phyloP scores from a whole-genome alignment of 805 yeast genomes.

The Suhomyces sp. region DNA sequence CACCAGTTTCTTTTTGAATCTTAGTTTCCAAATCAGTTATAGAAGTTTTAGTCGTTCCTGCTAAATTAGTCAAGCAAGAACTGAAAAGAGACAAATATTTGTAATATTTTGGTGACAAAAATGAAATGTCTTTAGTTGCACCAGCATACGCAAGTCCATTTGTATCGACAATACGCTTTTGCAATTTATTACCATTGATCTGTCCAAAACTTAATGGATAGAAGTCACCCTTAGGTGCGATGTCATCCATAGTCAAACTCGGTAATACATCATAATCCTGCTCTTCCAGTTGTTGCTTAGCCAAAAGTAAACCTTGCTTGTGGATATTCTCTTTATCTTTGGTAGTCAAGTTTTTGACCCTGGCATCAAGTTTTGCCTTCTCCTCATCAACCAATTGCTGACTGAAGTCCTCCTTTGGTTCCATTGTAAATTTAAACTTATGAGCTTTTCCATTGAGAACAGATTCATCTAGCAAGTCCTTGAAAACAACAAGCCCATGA shows the following conservation, averaged over 20 bases:
- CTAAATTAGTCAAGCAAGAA: conserved; percentile 74
- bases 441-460: conserved; percentile 49
- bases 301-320: conserved; percentile 58
- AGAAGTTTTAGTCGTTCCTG: conserved; percentile 70
- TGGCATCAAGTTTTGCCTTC: conserved; percentile 50
- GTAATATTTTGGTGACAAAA: conserved; percentile 60
- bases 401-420: conserved; percentile 61
- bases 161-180: conserved; percentile 61
- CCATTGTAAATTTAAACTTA: conserved; percentile 71
- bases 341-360: conserved; percentile 43
- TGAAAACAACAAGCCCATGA: conserved; percentile 55
- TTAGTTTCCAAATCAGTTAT: conserved; percentile 84
- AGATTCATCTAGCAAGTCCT: conserved; percentile 53
- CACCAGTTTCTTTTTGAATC: conserved; percentile 83
- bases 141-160: conserved; percentile 80
- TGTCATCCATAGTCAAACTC: conserved; percentile 70
- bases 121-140: conserved; percentile 59
- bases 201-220: conserved; percentile 27
- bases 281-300: conserved; percentile 59
- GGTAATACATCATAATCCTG: conserved; percentile 84
- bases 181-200: conserved; percentile 31
- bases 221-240: conserved; percentile 53
- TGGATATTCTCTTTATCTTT: conserved; percentile 58
- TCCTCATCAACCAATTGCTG: conserved; percentile 56
- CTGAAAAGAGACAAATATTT: conserved; percentile 76